These are phyloP conservation scores for Colletotrichum trifolii DNA, from an alignment of 2,329 filamentous ascomycete species.

Conservation along the genomic window DNA sequence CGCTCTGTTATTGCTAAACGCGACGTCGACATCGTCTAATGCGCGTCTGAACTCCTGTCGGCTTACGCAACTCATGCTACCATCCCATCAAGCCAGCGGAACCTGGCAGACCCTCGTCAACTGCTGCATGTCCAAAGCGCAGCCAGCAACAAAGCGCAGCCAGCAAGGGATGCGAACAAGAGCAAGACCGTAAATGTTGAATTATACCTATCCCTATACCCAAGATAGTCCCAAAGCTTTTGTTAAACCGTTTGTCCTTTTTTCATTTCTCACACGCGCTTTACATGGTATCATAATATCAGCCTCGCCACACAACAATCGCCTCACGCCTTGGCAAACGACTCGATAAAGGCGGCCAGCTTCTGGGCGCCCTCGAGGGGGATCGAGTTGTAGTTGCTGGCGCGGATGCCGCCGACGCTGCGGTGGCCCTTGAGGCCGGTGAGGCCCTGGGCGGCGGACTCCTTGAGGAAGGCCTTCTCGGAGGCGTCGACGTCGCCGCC, in stretches of 20 bases:
- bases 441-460: conserved; percentile 74
- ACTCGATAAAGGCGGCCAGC: conserved; percentile 70
- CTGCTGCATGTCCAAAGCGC: no score
- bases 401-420: conserved; percentile 85
- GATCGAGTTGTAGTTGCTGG: conserved; percentile 91
- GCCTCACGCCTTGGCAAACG: conserved; percentile 57
- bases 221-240: conserved; percentile 11
- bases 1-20: no score
- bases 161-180: no score
- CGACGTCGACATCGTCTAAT: no score
- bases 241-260: not conserved
- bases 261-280: not conserved
- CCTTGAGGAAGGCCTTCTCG: conserved; percentile 84
- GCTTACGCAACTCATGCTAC: no score
- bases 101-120: no score
- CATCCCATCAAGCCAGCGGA: no score
- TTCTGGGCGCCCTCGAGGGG: conserved; percentile 74
- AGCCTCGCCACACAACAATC: not conserved
- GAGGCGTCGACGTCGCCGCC: conserved; percentile 70
- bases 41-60: no score
- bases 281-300: conserved; percentile 29
- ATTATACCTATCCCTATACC: conserved; percentile 17
- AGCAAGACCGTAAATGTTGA: conserved; percentile 13
- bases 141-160: no score
- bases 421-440: conserved; percentile 90